Evolutionary conservation across 1,284 basidiomycete genomes (phyloP).

Genomic region (Vanrija pseudolonga): DNA sequence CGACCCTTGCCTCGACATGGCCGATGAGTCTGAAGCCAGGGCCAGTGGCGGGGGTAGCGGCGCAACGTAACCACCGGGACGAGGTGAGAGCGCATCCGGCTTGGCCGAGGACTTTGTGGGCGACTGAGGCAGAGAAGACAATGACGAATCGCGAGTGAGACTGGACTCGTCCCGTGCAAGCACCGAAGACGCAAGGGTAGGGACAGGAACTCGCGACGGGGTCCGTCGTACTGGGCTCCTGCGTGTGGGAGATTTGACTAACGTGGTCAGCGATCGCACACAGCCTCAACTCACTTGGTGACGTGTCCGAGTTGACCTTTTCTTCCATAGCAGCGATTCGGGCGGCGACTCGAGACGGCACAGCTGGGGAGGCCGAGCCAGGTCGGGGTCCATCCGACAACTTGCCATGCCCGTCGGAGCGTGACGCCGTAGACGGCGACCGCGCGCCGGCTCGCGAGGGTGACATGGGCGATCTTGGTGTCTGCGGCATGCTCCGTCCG

Average conservation of each 20-base stretch:
- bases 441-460: background rate
- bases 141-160: constrained; percentile 10
- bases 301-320: too few species aligned
- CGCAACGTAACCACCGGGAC: constrained; percentile 4
- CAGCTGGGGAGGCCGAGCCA: background rate
- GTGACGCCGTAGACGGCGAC: background rate
- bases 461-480: constrained; percentile 1
- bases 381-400: background rate
- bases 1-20: too few species aligned
- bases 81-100: background rate
- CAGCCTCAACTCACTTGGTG: too few species aligned
- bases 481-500: constrained; percentile 7
- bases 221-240: too few species aligned
- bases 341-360: background rate
- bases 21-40: too few species aligned
- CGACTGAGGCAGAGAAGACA: constrained; percentile 4
- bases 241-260: background rate
- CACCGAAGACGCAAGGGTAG: constrained; percentile 4
- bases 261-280: too few species aligned
- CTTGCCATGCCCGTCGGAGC: too few species aligned
- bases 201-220: background rate
- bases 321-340: too few species aligned
- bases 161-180: background rate
- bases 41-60: constrained; percentile 11
- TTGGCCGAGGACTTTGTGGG: constrained; percentile 2